Evolutionary conservation across 345 rosid genomes (phyloP).

Genomic region (Trapa bicornis): DNA sequence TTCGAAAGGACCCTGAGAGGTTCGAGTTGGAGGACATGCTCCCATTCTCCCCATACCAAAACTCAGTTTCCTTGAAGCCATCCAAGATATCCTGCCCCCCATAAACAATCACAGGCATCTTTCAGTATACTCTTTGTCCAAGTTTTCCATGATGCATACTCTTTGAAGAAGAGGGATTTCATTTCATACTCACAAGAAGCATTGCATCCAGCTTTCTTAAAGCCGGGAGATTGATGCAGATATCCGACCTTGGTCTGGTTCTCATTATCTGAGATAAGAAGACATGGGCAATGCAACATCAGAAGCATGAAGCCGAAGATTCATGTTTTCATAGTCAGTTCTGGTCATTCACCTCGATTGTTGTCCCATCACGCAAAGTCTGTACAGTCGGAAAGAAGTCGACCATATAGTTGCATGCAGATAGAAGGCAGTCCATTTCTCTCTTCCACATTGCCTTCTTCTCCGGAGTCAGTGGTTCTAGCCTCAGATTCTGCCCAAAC

Average conservation of each 20-base stretch:
- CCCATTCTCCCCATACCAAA: constrained; percentile 43
- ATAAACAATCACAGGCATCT: neutral
- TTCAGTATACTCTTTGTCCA: too few relatives aligned
- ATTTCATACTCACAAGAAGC: constrained; percentile 19
- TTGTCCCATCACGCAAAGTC: constrained; percentile 42
- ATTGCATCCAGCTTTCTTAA: constrained; percentile 46
- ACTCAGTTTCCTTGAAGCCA: constrained; percentile 31
- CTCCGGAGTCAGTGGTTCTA: constrained; percentile 76
- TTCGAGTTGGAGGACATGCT: constrained; percentile 5
- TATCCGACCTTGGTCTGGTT: constrained; percentile 35
- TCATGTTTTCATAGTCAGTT: neutral
- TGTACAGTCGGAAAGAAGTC: constrained; percentile 57
- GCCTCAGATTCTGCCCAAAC: constrained; percentile 66
- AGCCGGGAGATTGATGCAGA: constrained; percentile 45
- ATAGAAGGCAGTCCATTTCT: constrained; percentile 84
- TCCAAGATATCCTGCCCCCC: constrained; percentile 25
- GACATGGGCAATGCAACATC: neutral
- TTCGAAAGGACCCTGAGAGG: constrained; percentile 8
- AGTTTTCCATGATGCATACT: too few relatives aligned
- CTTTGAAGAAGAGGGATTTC: too few relatives aligned
- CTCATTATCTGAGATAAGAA: constrained; percentile 25
- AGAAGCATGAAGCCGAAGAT: neutral
- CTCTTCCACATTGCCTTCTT: constrained; percentile 76
- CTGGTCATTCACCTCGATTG: constrained; percentile 40
- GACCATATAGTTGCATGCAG: constrained; percentile 71